These are phyloP conservation scores for Xylariaceae sp. DNA, from an alignment of 2,329 filamentous ascomycete genomes.

Conservation along the genomic window DNA sequence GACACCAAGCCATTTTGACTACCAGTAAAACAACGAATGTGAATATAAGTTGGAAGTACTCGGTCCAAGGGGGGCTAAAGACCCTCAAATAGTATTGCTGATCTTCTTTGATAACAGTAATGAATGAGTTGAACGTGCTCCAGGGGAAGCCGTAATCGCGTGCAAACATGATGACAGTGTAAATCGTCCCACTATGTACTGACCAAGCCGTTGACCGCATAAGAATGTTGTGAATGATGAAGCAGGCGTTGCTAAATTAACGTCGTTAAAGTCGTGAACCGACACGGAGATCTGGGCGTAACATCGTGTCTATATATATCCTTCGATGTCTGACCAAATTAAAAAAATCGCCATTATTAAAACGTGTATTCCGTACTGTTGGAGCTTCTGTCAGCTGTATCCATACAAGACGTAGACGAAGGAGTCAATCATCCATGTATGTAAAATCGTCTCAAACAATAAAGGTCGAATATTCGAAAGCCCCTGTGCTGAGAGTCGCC, in stretches of 20 bases:
- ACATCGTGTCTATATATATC: background rate
- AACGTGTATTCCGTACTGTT: background rate
- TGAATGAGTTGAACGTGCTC: background rate
- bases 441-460: background rate
- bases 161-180: background rate
- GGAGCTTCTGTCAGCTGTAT: background rate
- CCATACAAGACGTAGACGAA: background rate
- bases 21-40: too few relatives aligned
- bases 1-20: too few relatives aligned
- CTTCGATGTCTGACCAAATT: too few relatives aligned
- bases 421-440: background rate
- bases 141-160: background rate
- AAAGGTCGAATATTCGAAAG: background rate
- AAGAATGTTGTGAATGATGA: background rate
- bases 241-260: background rate
- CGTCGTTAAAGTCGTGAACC: background rate
- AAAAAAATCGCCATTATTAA: background rate
- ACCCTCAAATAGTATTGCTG: background rate
- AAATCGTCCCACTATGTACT: background rate
- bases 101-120: too few relatives aligned
- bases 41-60: too few relatives aligned
- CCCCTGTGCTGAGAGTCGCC: background rate
- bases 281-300: background rate
- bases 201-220: background rate
- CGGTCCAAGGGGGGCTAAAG: background rate